Evolutionary conservation across 2,329 filamentous ascomycete genomes (phyloP), one percentile per base, ranked within the genome.

Genomic region (Colletotrichum endophyticum): DNA sequence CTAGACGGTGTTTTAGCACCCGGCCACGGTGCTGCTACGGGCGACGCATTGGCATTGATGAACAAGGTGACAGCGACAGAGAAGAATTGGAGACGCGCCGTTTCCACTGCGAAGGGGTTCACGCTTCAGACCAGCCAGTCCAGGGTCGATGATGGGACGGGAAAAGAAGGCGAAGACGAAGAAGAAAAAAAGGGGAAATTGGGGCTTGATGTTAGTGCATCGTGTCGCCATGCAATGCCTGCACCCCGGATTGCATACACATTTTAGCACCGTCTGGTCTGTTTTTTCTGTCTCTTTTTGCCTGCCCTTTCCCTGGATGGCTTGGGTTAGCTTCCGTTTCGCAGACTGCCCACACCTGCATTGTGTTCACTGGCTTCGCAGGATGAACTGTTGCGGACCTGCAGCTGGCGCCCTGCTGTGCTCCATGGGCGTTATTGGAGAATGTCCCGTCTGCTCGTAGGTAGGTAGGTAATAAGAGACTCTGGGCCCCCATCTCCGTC

Each of bases 121-220:
- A 53, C n/a, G 44, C 44, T 53, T 53, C n/a, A 53, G n/a, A 53
- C 15, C 27, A 32, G 57, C 32, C 28, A 22, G 59, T 34, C 59
- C 36, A 62, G 59, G 30, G 59, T 62, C 28, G n/a, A 22, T 27
- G 34, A 64, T 32, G 62, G 15, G 22, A 39, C n/a, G 28, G 32
- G 66, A 61, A 39, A 44, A 69, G 32, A 25, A 70, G 28, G n/a
- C 70, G 73, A 70, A 64, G 69, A 53, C n/a, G 63, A 68, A 53
- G 25, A 61, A 64, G 15, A 56, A 66, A 19, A 75, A 71, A 75
- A 69, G 75, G 72, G 72, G 67, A 71, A 71, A 75, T 76, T 62
- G 66, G 72, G 39, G 72, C 62, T 71, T 63, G 27, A 25, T 34
- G 53, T 72, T 67, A 66, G 71, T 71, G 66, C 25, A 63, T 57